Conservation (phyloP, 768 basidiomycete genomes). For the Suillus bovinus region DNA sequence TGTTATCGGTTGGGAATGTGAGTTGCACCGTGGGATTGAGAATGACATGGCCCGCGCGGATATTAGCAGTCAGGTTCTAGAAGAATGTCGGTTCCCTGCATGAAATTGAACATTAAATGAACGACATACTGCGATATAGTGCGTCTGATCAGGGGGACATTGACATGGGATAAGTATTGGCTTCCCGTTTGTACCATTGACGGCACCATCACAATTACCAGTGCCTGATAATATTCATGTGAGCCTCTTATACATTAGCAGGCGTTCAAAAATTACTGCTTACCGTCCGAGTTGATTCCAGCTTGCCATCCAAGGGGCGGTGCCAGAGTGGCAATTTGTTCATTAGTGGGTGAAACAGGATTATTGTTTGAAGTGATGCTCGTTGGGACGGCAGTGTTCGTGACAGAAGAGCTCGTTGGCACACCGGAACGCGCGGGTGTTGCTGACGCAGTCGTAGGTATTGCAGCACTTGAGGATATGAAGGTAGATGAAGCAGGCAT, state of each 20-base stretch:
- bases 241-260: background rate
- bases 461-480: slow-evolving; percentile 1
- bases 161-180: slow-evolving; percentile 36
- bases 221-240: slow-evolving; percentile 23
- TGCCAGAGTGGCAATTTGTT: slow-evolving; percentile 43
- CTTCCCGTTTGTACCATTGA: slow-evolving; percentile 31
- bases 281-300: slow-evolving; percentile 61
- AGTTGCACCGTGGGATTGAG: slow-evolving; percentile 41
- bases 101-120: background rate
- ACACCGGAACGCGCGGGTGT: slow-evolving; percentile 7
- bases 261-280: slow-evolving; percentile 19
- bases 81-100: slow-evolving; percentile 1
- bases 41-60: slow-evolving; percentile 41
- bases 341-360: slow-evolving; percentile 21
- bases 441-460: background rate
- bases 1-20: slow-evolving; percentile 46
- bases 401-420: background rate
- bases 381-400: slow-evolving; percentile 2
- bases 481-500: background rate
- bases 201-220: slow-evolving; percentile 40
- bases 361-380: slow-evolving; percentile 5
- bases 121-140: slow-evolving; percentile 26
- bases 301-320: slow-evolving; percentile 57
- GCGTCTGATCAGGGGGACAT: slow-evolving; percentile 32
- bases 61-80: slow-evolving; percentile 39